Percentiles rank a stretch among this genome's conserved stretches.
Evolutionary conservation across 345 rosid species (phyloP).

Genomic region (Excoecaria cochinchinensis): DNA sequence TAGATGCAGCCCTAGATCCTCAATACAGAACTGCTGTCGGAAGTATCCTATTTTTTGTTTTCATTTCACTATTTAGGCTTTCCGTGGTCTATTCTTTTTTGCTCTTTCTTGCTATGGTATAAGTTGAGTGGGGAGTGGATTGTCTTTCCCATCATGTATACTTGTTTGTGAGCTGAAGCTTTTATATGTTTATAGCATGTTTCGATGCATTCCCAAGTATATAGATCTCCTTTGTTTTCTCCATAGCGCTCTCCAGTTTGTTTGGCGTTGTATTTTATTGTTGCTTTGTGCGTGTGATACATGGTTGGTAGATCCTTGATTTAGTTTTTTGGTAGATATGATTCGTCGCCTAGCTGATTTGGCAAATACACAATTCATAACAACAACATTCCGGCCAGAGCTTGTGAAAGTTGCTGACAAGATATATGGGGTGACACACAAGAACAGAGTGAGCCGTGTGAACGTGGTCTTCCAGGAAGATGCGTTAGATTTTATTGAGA

Average conservation of each 20-base stretch:
- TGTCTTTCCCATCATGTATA: neutral
- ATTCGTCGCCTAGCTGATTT: conserved; percentile 85
- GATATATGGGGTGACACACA: conserved; percentile 85
- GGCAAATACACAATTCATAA: conserved; percentile 86
- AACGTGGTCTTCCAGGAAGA: conserved; percentile 66
- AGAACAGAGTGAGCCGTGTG: conserved; percentile 87
- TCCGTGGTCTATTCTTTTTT: conserved; percentile 1
- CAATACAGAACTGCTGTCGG: conserved; percentile 98
- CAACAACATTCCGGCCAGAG: conserved; percentile 93
- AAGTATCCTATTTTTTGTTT: conserved; percentile 57
- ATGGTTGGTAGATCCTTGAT: conserved; percentile 39
- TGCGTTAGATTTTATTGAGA: conserved; percentile 87
- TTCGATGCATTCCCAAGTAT: neutral
- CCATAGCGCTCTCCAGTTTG: no score
- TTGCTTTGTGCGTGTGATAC: neutral
- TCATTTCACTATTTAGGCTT: neutral
- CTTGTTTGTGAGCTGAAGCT: neutral
- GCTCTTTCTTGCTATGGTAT: neutral
- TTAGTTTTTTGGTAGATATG: conserved; percentile 51
- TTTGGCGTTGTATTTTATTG: neutral
- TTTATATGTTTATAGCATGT: neutral
- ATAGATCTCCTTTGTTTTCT: neutral
- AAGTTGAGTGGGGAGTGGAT: neutral
- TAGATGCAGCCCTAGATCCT: conserved; percentile 95
- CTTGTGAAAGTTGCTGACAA: conserved; percentile 95